Conservation (phyloP, 371 early-diverging fungal genomes). For the Mucor circinelloides region DNA sequence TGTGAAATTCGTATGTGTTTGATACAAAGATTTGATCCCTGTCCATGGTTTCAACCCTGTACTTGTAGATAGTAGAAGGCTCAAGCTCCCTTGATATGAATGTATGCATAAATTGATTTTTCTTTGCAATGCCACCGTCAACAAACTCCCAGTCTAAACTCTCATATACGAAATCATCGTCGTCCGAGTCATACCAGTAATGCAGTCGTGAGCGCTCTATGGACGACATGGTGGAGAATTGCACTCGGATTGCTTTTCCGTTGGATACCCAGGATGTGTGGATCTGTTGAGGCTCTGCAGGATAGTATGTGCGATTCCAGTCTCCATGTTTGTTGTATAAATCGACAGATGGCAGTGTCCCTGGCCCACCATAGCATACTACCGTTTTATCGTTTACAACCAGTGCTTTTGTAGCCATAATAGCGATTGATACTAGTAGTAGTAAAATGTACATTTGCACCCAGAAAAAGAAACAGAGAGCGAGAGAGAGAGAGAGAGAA, state of each 20-base stretch:
- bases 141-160: conserved; percentile 32
- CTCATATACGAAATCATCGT: not conserved
- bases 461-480: no score
- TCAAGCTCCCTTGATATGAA: conserved; percentile 16
- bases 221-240: conserved; percentile 32
- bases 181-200: conserved; percentile 34
- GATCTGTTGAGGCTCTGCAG: conserved; percentile 40
- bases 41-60: conserved; percentile 22
- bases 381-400: conserved; percentile 1
- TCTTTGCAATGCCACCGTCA: conserved; percentile 30
- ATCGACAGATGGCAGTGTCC: conserved; percentile 19
- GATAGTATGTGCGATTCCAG: conserved; percentile 40
- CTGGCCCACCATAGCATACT: conserved; percentile 27
- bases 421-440: not conserved
- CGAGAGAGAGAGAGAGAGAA: no score
- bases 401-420: not conserved
- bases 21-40: conserved; percentile 3
- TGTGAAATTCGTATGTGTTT: conserved; percentile 17
- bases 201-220: conserved; percentile 15
- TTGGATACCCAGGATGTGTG: conserved; percentile 35
- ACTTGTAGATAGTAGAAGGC: conserved; percentile 28
- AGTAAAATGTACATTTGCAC: not conserved
- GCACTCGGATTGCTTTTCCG: conserved; percentile 29
- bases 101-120: conserved; percentile 23
- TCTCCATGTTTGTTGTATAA: conserved; percentile 26